Conservation (phyloP, 768 basidiomycete species). For the Tubosaeta sp. region DNA sequence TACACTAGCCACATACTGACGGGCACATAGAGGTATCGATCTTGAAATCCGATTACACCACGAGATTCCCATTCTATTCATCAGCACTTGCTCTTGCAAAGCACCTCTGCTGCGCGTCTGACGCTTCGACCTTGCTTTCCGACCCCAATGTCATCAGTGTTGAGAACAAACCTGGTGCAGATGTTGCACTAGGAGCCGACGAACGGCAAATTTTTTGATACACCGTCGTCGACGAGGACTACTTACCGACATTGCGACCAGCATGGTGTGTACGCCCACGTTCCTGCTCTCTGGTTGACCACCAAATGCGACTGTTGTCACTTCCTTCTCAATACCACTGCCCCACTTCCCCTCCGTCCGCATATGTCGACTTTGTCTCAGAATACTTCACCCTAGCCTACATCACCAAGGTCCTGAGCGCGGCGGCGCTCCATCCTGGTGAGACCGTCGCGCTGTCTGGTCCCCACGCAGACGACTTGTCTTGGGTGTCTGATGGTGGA, state of each 20-base stretch:
- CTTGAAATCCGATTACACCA: slow-evolving; percentile 15
- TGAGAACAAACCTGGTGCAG: slow-evolving; percentile 2
- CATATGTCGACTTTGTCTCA: slow-evolving; percentile 1
- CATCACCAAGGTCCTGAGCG: slow-evolving; percentile 8
- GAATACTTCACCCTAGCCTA: slow-evolving; percentile 9
- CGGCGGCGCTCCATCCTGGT: slow-evolving; percentile 16
- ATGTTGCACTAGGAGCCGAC: slow-evolving; percentile 4
- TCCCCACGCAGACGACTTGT: slow-evolving; percentile 18
- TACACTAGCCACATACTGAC: not conserved
- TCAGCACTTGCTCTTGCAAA: slow-evolving; percentile 10
- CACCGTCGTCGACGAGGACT: slow-evolving; percentile 15
- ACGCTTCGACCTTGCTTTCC: slow-evolving; percentile 5
- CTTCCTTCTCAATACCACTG: slow-evolving; percentile 17
- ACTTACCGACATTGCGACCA: slow-evolving; percentile 12
- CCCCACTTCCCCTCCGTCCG: slow-evolving; percentile 10
- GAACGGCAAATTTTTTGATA: slow-evolving; percentile 9
- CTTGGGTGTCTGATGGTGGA: slow-evolving; percentile 18
- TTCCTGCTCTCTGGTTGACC: slow-evolving; percentile 16
- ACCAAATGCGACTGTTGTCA: slow-evolving; percentile 17
- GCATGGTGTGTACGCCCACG: slow-evolving; percentile 11
- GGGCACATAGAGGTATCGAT: slow-evolving; percentile 7
- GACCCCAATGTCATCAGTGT: slow-evolving; percentile 3
- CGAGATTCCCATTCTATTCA: slow-evolving; percentile 12
- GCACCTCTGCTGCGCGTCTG: slow-evolving; percentile 15
- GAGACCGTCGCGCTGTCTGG: slow-evolving; percentile 13